These are phyloP conservation scores for Strigomonas galati DNA, from an alignment of 208 protist genomes.

Conservation along the genomic window DNA sequence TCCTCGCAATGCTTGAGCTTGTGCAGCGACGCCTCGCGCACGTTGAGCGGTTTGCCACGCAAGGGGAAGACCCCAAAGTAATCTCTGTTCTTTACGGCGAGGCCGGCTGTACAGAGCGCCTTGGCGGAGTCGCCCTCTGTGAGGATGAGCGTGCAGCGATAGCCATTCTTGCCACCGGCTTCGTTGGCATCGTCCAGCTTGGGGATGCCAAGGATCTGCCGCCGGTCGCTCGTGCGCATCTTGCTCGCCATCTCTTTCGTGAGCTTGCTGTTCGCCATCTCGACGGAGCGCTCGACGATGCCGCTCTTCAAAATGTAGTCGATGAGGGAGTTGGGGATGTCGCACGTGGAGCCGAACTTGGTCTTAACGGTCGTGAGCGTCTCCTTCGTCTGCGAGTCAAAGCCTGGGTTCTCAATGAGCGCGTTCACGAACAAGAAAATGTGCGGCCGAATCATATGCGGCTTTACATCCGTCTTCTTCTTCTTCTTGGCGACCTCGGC, in stretches of 20 bases:
- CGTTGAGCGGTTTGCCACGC: constrained; percentile 99
- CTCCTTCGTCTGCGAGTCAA: constrained; percentile 99
- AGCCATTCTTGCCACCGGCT: constrained; percentile 94
- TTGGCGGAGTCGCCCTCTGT: constrained; percentile 99
- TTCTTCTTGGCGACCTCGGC: constrained; percentile 95
- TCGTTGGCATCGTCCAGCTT: constrained; percentile 99
- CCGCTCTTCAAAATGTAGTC: constrained; percentile 94
- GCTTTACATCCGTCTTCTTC: constrained; percentile 96
- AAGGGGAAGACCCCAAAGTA: constrained; percentile 99
- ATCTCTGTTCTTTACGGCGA: constrained; percentile 98
- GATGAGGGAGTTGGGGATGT: constrained; percentile 93
- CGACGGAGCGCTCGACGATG: constrained; percentile 94
- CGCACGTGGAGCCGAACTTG: constrained; percentile 97
- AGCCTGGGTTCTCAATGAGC: constrained; percentile 99
- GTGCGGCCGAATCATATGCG: constrained; percentile 97
- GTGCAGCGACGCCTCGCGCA: constrained; percentile 95
- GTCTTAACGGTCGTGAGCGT: constrained; percentile 94
- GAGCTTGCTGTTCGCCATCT: constrained; percentile 96
- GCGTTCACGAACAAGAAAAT: constrained; percentile 99
- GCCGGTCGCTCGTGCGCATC: constrained; percentile 63
- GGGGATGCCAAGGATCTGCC: constrained; percentile 94
- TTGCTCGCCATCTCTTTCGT: constrained; percentile 85
- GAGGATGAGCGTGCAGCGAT: constrained; percentile 99
- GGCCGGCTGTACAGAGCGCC: constrained; percentile 95
- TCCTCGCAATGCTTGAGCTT: constrained; percentile 96